Conservation (phyloP, 805 yeast species). For the Lipomyces kockii region DNA sequence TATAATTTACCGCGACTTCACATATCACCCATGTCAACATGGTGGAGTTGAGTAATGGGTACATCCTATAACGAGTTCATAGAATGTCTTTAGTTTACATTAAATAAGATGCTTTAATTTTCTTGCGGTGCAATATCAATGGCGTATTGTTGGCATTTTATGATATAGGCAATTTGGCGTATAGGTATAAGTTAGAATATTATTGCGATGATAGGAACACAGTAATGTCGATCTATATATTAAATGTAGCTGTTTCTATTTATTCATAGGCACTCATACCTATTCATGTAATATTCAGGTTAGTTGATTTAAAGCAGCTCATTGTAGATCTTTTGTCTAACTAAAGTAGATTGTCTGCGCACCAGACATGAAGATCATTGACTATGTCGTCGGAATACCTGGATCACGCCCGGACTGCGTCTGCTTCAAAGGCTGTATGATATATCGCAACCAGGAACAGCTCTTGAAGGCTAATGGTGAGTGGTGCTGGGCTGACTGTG, state of each 20-base stretch:
- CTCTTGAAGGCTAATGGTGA: neutral
- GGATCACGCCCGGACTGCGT: neutral
- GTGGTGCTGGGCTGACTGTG: neutral
- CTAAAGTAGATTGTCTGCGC: conserved; percentile 1
- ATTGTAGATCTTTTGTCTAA: neutral
- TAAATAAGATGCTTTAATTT: neutral
- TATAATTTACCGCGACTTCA: too few species aligned
- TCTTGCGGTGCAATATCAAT: neutral
- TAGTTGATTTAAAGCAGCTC: too few species aligned
- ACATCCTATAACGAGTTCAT: conserved; percentile 5
- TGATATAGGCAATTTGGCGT: neutral
- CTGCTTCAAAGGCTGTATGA: neutral
- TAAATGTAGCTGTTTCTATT: too few species aligned
- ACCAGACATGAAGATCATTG: neutral
- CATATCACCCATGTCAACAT: too few species aligned
- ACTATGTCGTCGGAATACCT: neutral
- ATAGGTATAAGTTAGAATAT: too few species aligned
- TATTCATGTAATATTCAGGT: too few species aligned
- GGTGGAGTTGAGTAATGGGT: neutral
- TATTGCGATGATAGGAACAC: neutral
- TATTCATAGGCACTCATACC: too few species aligned
- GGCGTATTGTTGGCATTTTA: neutral
- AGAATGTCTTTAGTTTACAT: too few species aligned
- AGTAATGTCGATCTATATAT: neutral
- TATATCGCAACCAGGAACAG: neutral